Base-by-base conservation (phyloP, 306 rosid species). In the Gleditsia sinensis region DNA sequence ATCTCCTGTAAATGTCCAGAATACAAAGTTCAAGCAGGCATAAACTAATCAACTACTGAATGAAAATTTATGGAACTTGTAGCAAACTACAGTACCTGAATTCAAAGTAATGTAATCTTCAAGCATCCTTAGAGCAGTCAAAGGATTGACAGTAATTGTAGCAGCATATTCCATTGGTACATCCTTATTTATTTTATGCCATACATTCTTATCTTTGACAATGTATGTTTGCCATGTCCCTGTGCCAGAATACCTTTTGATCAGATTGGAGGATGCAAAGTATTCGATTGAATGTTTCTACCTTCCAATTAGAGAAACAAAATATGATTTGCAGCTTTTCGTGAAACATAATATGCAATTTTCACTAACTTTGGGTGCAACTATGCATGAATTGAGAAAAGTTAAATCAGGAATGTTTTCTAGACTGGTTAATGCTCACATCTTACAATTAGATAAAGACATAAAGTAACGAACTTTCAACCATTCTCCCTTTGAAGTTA, bases 181-280 rank as follows among this genome's bases (percentile, higher is more conserved):
- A 28, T 83, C 91, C 88, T 88, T 94, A 59, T 72, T 68, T 21
- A 94, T 74, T 82, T 87, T 94, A 80, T 94, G 84, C 97, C 98
- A 94, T 21, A 75, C 85, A 9, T 72, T 84, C 81, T 87, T 87
- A 78, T 91, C 90, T 64, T 94, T 79, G 72, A 91, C 97, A 81
- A 91, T 72, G 37, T 94, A 88, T 17, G 91, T 91, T 78, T 94
- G 98, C 98, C 98, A 94, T 9, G 90, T 91, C 68, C 98, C 98
- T 94, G 42, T 21, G 67, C 67, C 75, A 27, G 73, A 61, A 33
- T 9, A 21, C 9, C 57, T 20, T 53, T 62, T 8, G 57, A 21
- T 11, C 75, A 39, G 56, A 30, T 56, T 59, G 48, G 33, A 63
- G 14, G 27, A 45, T 61, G 27, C 49, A 68, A 21, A 27, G 7